These are phyloP conservation scores for Otatea glauca DNA, from an alignment of 176 grass and related monocot genomes.

Conservation along the genomic window DNA sequence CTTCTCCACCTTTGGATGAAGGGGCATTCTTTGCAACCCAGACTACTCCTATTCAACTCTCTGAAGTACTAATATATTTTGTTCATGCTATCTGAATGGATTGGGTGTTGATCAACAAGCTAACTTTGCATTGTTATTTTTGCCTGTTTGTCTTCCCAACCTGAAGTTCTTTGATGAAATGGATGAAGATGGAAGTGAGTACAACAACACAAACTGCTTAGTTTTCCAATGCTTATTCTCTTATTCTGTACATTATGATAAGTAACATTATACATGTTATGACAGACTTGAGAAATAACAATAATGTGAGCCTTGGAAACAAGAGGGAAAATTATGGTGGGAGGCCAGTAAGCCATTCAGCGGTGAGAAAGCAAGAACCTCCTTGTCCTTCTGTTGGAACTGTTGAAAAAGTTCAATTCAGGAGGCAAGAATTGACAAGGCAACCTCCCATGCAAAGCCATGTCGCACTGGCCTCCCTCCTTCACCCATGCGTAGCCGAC, in stretches of 20 bases:
- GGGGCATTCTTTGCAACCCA: conserved; percentile 67
- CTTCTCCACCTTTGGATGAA: conserved; percentile 85
- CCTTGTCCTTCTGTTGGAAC: conserved; percentile 16
- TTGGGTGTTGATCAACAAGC: conserved; percentile 22
- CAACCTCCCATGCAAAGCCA: too few relatives aligned
- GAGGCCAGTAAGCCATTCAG: conserved; percentile 40
- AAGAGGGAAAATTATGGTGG: conserved; percentile 47
- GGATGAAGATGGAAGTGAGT: conserved; percentile 98
- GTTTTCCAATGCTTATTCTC: conserved; percentile 5
- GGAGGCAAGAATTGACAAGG: conserved; percentile 52
- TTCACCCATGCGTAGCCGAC: too few relatives aligned
- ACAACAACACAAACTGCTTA: conserved; percentile 24
- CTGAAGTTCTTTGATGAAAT: conserved; percentile 92
- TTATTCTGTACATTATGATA: background rate
- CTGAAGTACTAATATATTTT: conserved; percentile 57
- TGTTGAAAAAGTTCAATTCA: conserved; percentile 44
- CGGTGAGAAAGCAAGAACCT: conserved; percentile 42
- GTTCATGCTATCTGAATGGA: conserved; percentile 18
- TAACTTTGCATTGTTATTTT: conserved; percentile 48
- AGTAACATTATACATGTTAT: conserved; percentile 19
- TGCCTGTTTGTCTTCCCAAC: background rate
- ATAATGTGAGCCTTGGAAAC: conserved; percentile 33
- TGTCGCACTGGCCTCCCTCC: too few relatives aligned
- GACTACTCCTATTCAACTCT: conserved; percentile 73
- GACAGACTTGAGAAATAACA: conserved; percentile 74